These are phyloP conservation scores for Holtermannia corniformis DNA, from an alignment of 768 basidiomycete species.

Conservation along the genomic window DNA sequence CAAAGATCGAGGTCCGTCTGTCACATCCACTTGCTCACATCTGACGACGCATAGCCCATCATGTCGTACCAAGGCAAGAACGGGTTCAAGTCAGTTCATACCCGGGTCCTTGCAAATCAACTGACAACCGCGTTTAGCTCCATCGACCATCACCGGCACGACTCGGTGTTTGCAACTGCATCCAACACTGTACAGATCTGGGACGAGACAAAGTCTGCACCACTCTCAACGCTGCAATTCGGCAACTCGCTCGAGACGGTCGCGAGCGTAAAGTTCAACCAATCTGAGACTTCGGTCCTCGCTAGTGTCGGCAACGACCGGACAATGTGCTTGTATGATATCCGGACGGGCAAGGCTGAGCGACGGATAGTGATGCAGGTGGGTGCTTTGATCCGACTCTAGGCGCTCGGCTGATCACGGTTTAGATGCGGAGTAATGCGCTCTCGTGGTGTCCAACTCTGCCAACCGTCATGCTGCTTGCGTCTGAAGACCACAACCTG, in stretches of 20 bases:
- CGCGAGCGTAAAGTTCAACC: conserved; percentile 79
- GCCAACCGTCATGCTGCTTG: conserved; percentile 80
- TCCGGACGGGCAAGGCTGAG: conserved; percentile 93
- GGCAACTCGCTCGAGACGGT: conserved; percentile 82
- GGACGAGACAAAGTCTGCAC: conserved; percentile 90
- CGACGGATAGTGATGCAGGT: conserved; percentile 83
- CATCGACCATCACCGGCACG: conserved; percentile 85
- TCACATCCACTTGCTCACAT: too few species aligned
- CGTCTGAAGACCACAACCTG: conserved; percentile 97
- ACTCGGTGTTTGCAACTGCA: conserved; percentile 86
- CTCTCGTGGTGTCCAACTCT: conserved; percentile 94
- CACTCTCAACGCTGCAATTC: conserved; percentile 78
- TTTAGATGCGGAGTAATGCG: conserved; percentile 74
- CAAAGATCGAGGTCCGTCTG: conserved; percentile 36
- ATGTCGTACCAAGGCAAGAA: conserved; percentile 74
- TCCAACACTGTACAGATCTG: conserved; percentile 90
- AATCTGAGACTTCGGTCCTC: conserved; percentile 86
- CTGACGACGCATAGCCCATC: conserved; percentile 54
- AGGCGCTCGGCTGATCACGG: conserved; percentile 6
- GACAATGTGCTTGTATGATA: conserved; percentile 91
- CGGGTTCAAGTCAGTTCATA: conserved; percentile 68
- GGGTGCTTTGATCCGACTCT: conserved; percentile 14
- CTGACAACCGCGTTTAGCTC: conserved; percentile 53
- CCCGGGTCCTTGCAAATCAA: background rate
- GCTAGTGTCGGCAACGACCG: conserved; percentile 90